These are phyloP conservation scores for Tripidium arundinaceum DNA, from an alignment of 202 grass and related monocot species.

Conservation along the genomic window DNA sequence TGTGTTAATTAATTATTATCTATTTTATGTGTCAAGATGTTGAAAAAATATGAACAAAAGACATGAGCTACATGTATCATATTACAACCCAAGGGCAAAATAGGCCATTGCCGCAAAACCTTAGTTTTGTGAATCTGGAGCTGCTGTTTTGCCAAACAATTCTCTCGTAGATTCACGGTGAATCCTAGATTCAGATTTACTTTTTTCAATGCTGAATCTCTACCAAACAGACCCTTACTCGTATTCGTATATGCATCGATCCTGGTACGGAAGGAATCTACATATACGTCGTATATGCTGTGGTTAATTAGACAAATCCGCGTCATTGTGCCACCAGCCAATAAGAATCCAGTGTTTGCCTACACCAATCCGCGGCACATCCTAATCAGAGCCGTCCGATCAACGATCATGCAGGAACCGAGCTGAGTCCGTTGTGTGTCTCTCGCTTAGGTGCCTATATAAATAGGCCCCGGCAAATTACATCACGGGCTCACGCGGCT, in stretches of 20 bases:
- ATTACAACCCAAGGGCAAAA: too few relatives aligned
- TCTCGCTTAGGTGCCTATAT: background rate
- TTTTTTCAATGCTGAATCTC: too few relatives aligned
- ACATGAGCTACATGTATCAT: too few relatives aligned
- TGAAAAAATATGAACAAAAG: too few relatives aligned
- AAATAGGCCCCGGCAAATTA: background rate
- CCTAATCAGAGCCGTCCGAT: background rate
- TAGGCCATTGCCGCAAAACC: too few relatives aligned
- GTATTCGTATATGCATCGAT: background rate
- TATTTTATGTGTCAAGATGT: too few relatives aligned
- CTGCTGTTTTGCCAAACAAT: too few relatives aligned
- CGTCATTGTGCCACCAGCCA: background rate
- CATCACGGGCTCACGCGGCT: background rate
- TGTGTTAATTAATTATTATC: too few relatives aligned
- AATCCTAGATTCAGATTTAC: too few relatives aligned
- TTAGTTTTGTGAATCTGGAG: too few relatives aligned
- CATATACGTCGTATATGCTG: background rate
- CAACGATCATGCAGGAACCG: background rate
- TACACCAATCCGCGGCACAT: background rate
- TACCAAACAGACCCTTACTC: background rate
- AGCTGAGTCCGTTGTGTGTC: background rate
- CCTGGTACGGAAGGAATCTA: background rate
- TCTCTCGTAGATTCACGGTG: too few relatives aligned
- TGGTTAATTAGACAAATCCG: background rate
- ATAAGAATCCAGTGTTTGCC: background rate